Evolutionary conservation across 1,284 basidiomycete species (phyloP), one percentile per base, ranked within the genome.

Genomic region (Phellinidium pouzarii): DNA sequence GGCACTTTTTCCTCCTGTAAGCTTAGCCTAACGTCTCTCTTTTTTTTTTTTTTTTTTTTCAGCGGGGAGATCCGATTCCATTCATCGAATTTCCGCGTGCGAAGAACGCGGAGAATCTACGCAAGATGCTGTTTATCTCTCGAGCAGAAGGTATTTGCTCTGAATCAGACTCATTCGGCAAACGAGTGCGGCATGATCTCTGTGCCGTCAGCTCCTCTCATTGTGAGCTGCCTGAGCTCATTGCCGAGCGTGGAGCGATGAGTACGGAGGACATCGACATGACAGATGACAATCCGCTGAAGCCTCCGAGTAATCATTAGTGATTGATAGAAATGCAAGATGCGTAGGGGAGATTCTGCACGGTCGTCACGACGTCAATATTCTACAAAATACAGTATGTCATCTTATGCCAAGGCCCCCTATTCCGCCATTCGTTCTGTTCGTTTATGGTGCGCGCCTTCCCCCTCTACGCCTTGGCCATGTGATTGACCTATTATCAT

Each of bases 1-100:
- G n/a, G n/a, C n/a, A n/a, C n/a, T n/a, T n/a, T n/a, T n/a, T n/a
- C n/a, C n/a, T n/a, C n/a, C n/a, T n/a, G n/a, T n/a, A n/a, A n/a
- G n/a, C n/a, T n/a, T n/a, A n/a, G n/a, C n/a, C n/a, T n/a, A n/a
- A n/a, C n/a, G n/a, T n/a, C n/a, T n/a, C n/a, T n/a, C n/a, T n/a
- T n/a, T 55, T 36, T 17, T 29, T 41, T 3, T 14, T 36, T 26
- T 27, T 46, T 26, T 48, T 48, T 45, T 53, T 57, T 12, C 58
- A 73, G 71, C 65, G 69, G 57, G 66, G 66, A 26, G 64, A 68
- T 55, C 65, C 65, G 12, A 48, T 70, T 48, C 58, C 60, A 22
- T 46, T 44, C 25, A 31, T 43, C 22, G 45, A 55, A 34, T 61
- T 61, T 46, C 67, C 68, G 29, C 54, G 54, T 25, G 20, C 26